Evolutionary conservation across 495 filamentous ascomycete species (phyloP).

Genomic region (Glonium stellatum): DNA sequence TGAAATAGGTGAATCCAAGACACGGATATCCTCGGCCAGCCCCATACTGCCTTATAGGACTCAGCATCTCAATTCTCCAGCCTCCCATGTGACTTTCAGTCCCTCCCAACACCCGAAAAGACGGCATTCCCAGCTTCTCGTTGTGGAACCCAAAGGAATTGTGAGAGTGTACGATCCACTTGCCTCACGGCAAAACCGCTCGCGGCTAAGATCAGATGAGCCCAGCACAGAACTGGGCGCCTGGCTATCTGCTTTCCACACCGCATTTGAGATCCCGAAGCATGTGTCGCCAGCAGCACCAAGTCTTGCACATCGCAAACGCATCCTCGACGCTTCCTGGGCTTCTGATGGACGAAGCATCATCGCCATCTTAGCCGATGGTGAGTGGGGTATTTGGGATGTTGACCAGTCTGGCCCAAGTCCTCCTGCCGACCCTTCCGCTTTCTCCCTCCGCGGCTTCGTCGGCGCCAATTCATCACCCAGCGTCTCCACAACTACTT

Average conservation of each 20-base stretch:
- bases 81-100: slow-evolving; percentile 66
- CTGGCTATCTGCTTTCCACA: slow-evolving; percentile 29
- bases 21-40: background rate
- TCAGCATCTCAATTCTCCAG: slow-evolving; percentile 52
- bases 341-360: slow-evolving; percentile 70
- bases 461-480: slow-evolving; percentile 39
- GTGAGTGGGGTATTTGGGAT: slow-evolving; percentile 94
- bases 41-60: slow-evolving; percentile 20
- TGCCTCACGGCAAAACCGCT: background rate
- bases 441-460: slow-evolving; percentile 62
- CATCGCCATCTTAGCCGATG: slow-evolving; percentile 69
- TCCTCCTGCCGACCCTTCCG: slow-evolving; percentile 52
- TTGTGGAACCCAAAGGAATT: slow-evolving; percentile 59
- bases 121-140: slow-evolving; percentile 56
- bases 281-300: slow-evolving; percentile 2
- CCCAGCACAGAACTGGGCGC: slow-evolving; percentile 16
- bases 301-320: slow-evolving; percentile 49
- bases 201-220: slow-evolving; percentile 4
- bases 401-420: slow-evolving; percentile 59
- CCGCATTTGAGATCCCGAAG: slow-evolving; percentile 13
- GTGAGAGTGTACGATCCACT: slow-evolving; percentile 57
- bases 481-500: background rate
- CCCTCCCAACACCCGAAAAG: slow-evolving; percentile 52
- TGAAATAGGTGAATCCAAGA: slow-evolving; percentile 8
- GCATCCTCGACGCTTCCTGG: slow-evolving; percentile 77